Percentiles rank a stretch among this genome's conserved stretches.
phyloP scores from a whole-genome alignment of 495 filamentous ascomycete species.

The Aspergillus mulundensis region DNA sequence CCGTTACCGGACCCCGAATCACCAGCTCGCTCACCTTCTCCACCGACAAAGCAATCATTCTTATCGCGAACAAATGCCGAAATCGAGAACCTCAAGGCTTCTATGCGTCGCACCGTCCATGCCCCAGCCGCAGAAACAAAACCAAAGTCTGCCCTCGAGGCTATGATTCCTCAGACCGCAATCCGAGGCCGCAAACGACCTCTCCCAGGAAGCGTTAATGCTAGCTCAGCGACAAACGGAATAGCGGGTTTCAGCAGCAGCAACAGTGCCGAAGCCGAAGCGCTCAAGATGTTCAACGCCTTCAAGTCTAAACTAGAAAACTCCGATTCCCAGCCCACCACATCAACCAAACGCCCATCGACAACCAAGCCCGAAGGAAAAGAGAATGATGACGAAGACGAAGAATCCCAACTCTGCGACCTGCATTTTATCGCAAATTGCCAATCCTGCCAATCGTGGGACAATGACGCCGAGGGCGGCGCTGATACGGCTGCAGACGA shows the following conservation, averaged over 20 bases:
- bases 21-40: constrained; percentile 46
- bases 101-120: constrained; percentile 77
- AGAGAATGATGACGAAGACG: constrained; percentile 49
- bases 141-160: constrained; percentile 68
- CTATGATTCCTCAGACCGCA: constrained; percentile 78
- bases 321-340: constrained; percentile 34
- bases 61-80: constrained; percentile 83
- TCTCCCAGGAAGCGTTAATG: constrained; percentile 45
- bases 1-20: constrained; percentile 47
- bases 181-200: constrained; percentile 76
- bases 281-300: constrained; percentile 64
- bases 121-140: constrained; percentile 48
- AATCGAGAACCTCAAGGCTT: constrained; percentile 85
- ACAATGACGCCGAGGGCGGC: constrained; percentile 20
- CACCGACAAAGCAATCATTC: constrained; percentile 52
- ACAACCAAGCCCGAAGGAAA: constrained; percentile 20
- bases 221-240: constrained; percentile 20
- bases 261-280: constrained; percentile 53
- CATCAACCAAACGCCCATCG: constrained; percentile 9
- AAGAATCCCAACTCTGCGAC: constrained; percentile 73
- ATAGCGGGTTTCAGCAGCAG: constrained; percentile 26
- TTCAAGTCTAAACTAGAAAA: constrained; percentile 76
- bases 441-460: constrained; percentile 81
- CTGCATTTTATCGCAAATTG: constrained; percentile 92
- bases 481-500: constrained; percentile 51